Evolutionary conservation across 164 flowering plant genomes (phyloP), one percentile per base, ranked within the genome.

Genomic region (Paratinospora sagittata): DNA sequence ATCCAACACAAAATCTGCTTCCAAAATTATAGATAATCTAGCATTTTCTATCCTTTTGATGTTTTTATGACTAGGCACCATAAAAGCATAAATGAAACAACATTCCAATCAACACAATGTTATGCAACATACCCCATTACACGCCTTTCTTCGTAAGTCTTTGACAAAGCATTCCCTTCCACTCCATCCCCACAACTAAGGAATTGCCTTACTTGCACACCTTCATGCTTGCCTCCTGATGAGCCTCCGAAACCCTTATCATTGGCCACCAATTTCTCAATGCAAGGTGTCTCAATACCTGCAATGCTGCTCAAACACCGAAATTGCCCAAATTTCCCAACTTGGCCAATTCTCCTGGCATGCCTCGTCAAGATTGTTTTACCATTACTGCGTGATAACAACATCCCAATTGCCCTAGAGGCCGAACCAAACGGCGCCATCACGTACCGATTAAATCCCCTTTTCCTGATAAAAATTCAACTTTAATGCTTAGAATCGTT

Each of bases 161-260:
- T 90, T 0, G 97, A 83, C 17, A 92, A 77, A 68, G 80, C 81
- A 72, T 73, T 77, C 17, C 86, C 93, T 68, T 92, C 90, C 34
- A 85, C 93, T 3, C 95, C 97, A 70, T 90, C 93, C 12, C 88
- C 88, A 66, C 87, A 85, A n/a, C 97, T 89, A 71, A 92, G 83
- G 78, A 92, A 92, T 3, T 69, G 66, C 82, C 97, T 85, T 69
- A 55, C 81, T 57, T 87, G 93, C 17, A 78, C 26, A 70, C 63
- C 63, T 62, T 58, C 39, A 49, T 14, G 41, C 27, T 52, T 41
- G 14, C 62, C 63, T 2, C 77, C 69, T 12, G 66, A 66, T 45
- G 68, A 71, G 52, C 37, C 30, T 2, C n/a, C 10, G 12, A 12
- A 1, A 60, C 66, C 66, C 52, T 70, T 70, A 47, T 45, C 37